phyloP scores from a whole-genome alignment of 1,284 basidiomycete genomes.

The Sporisorium reilianum region DNA sequence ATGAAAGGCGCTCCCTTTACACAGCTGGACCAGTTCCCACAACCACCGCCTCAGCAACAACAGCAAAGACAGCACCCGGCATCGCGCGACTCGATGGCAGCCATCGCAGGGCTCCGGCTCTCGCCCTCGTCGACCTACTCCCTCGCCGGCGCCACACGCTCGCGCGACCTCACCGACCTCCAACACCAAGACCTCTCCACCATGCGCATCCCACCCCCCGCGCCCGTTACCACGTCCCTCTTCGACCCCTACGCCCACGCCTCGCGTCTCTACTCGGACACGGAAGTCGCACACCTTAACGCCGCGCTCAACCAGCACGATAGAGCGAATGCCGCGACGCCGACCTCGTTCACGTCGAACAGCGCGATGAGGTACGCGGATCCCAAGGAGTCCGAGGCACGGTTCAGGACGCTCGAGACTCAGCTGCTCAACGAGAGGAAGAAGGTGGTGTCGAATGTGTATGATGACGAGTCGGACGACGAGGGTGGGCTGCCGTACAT shows the following conservation, averaged over 20 bases:
- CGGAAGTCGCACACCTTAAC: constrained; percentile 15
- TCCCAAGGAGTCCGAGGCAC: constrained; percentile 30
- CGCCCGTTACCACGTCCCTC: constrained; percentile 22
- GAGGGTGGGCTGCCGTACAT: constrained; percentile 42
- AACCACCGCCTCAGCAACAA: constrained; percentile 5
- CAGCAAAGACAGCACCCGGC: constrained; percentile 23
- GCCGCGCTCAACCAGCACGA: constrained; percentile 9
- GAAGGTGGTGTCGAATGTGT: constrained; percentile 20
- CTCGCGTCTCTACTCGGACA: constrained; percentile 24
- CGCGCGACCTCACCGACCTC: constrained; percentile 20
- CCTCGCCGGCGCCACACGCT: neutral
- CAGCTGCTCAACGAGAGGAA: constrained; percentile 38
- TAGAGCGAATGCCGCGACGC: constrained; percentile 14
- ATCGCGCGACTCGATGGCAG: constrained; percentile 33
- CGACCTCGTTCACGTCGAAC: constrained; percentile 13
- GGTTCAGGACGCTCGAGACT: constrained; percentile 33
- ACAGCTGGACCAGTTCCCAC: neutral
- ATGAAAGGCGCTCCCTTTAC: neutral
- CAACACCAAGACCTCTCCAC: constrained; percentile 21
- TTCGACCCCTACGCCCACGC: constrained; percentile 47
- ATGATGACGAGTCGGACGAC: constrained; percentile 30
- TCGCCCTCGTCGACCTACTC: constrained; percentile 30
- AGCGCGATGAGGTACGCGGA: constrained; percentile 34
- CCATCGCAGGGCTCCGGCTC: constrained; percentile 31
- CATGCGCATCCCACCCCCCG: constrained; percentile 33